phyloP scores from a whole-genome alignment of 2,329 filamentous ascomycete genomes.

The Xenoacremonium recifei region DNA sequence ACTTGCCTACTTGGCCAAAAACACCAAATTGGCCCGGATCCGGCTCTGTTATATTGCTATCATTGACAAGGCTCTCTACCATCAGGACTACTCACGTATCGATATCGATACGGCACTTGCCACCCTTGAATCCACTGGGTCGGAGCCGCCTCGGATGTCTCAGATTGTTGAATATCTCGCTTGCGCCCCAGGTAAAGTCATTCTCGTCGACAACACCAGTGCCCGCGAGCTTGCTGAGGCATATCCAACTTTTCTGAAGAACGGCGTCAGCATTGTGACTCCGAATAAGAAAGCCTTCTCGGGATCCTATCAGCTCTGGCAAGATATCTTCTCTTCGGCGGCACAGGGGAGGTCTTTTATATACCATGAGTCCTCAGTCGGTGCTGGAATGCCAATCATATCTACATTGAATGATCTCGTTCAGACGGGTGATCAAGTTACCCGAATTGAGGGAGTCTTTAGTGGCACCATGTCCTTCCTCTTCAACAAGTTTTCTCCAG shows the following conservation, averaged over 20 bases:
- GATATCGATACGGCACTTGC: conserved; percentile 44
- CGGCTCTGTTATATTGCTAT: conserved; percentile 83
- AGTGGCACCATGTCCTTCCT: conserved; percentile 97
- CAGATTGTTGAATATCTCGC: conserved; percentile 77
- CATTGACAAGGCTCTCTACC: conserved; percentile 79
- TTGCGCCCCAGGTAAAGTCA: conserved; percentile 71
- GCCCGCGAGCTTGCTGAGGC: conserved; percentile 78
- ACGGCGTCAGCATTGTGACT: conserved; percentile 87
- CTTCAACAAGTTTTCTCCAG: conserved; percentile 94
- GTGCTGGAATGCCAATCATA: conserved; percentile 89
- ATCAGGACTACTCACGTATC: not conserved
- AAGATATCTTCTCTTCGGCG: conserved; percentile 78
- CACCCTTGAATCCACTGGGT: conserved; percentile 61
- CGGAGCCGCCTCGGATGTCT: conserved; percentile 63
- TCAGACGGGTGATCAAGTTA: conserved; percentile 87
- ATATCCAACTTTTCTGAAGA: conserved; percentile 78
- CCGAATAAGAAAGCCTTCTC: conserved; percentile 99
- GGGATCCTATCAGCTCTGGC: conserved; percentile 76
- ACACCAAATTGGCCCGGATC: conserved; percentile 67
- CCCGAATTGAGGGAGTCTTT: conserved; percentile 94
- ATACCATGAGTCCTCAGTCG: conserved; percentile 94
- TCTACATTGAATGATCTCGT: conserved; percentile 93
- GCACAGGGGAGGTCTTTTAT: conserved; percentile 71
- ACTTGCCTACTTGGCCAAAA: conserved; percentile 64
- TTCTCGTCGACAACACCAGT: conserved; percentile 95